A percentile compares a stretch with the other conserved stretches of the same genome.
Evolutionary conservation across 2,329 filamentous ascomycete species (phyloP).

Genomic region (Penicillium sp.): DNA sequence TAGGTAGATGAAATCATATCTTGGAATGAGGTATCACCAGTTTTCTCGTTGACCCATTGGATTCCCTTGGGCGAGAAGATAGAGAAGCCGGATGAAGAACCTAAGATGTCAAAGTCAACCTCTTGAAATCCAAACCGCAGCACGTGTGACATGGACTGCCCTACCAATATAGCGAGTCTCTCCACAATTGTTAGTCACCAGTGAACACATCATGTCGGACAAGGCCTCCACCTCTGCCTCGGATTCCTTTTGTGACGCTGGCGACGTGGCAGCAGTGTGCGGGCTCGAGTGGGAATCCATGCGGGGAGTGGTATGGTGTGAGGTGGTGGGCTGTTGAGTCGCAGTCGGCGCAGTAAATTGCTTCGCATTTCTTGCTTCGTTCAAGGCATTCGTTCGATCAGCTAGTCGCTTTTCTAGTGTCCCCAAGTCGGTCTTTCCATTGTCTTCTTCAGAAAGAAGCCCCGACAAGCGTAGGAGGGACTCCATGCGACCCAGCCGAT

Average conservation of each 20-base stretch:
- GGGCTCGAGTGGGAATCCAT: conserved; percentile 47
- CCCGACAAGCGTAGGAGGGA: conserved; percentile 80
- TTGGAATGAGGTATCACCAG: conserved; percentile 90
- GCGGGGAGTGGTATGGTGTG: conserved; percentile 44
- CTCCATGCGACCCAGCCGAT: conserved; percentile 92
- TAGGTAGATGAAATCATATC: conserved; percentile 90
- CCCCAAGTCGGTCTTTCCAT: conserved; percentile 77
- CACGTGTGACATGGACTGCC: conserved; percentile 16
- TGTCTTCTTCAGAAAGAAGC: conserved; percentile 76
- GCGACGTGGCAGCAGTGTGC: conserved; percentile 47
- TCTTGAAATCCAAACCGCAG: neutral
- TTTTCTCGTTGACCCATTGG: conserved; percentile 97
- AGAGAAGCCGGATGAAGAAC: conserved; percentile 94
- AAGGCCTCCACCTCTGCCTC: conserved; percentile 75
- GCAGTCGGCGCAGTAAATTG: conserved; percentile 24
- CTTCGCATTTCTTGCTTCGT: conserved; percentile 34
- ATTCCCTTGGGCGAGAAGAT: conserved; percentile 98
- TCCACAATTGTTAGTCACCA: conserved; percentile 89
- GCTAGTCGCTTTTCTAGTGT: conserved; percentile 72
- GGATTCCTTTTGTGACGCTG: conserved; percentile 49
- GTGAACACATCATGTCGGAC: conserved; percentile 97
- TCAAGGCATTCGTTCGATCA: conserved; percentile 43
- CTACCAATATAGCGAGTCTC: conserved; percentile 93
- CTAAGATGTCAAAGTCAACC: conserved; percentile 44
- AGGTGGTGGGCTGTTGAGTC: conserved; percentile 30